Evolutionary conservation across 768 basidiomycete genomes (phyloP), one percentile per base, ranked within the genome.

Genomic region (Termitomyces sp.): DNA sequence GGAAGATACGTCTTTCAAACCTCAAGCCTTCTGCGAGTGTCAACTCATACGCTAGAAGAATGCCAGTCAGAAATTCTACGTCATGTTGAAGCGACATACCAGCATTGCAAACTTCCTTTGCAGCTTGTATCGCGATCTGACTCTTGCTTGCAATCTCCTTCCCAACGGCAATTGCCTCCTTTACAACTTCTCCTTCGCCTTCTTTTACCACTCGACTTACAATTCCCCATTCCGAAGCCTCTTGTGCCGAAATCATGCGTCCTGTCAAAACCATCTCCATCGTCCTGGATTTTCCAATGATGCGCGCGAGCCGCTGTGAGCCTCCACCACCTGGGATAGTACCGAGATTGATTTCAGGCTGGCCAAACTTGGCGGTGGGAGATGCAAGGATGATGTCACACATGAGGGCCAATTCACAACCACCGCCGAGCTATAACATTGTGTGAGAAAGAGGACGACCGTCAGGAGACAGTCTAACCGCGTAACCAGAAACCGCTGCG

Each of bases 221-320:
- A 61, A 98, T 79, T 3, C 96, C 96, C 92, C 92, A 96, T 37
- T 76, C 72, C 49, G 85, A 86, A 2, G 96, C 96, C 64, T 96
- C 91, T 56, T 82, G 73, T 1, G 95, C 96, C 51, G 79, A 73
- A 66, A 97, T 81, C 60, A 75, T 87, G 34, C 91, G 84, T 4
- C 96, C 95, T 0, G 95, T 97, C 47, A 98, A 79, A 44, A 92
- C 83, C 71, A 98, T 75, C 68, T 98, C 96, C 96, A 98, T 98
- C 16, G 94, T 82, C 61, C 91, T 84, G 9, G 92, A 92, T 73
- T 97, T 98, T 44, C 96, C 96, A 61, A 98, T 82, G 10, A 88
- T 79, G 60, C 79, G 84, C 14, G 90, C 84, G 54, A 98, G 84
- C 43, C 95, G 88, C 67, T 98, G 95, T 2, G 94, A 92, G 5